These are phyloP conservation scores for Acer yangbiense DNA, from an alignment of 345 rosid species.

Conservation along the genomic window DNA sequence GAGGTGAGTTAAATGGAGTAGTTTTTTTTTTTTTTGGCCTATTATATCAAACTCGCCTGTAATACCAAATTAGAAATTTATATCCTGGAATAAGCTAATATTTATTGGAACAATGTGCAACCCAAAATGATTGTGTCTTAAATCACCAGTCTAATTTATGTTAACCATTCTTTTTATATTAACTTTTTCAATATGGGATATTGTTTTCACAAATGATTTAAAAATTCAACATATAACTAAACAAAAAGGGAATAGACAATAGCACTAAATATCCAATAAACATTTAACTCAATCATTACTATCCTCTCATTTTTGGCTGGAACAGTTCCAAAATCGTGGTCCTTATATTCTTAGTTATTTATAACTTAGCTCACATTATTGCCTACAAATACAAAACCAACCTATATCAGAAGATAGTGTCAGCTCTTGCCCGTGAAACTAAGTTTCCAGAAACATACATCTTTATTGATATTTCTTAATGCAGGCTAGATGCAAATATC, in stretches of 20 bases:
- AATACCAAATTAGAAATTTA: neutral
- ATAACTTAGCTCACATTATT: neutral
- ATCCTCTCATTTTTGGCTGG: slow-evolving; percentile 1
- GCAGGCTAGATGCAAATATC: slow-evolving; percentile 1
- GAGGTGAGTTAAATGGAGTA: neutral
- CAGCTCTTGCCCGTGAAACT: neutral
- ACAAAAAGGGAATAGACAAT: slow-evolving; percentile 8
- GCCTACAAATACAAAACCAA: slow-evolving; percentile 7
- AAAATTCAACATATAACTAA: neutral
- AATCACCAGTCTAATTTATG: too few relatives aligned
- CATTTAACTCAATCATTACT: neutral
- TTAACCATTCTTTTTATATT: neutral
- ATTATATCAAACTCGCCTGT: neutral
- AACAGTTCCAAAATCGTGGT: slow-evolving; percentile 5
- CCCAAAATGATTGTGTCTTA: too few relatives aligned
- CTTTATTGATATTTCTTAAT: slow-evolving; percentile 3
- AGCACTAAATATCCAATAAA: neutral
- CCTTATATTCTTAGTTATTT: neutral
- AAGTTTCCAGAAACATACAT: slow-evolving; percentile 7
- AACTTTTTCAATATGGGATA: neutral
- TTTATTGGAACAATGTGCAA: too few relatives aligned
- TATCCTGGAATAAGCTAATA: neutral
- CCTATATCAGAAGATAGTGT: neutral
- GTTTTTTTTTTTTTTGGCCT: neutral
- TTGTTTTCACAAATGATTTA: neutral